Evolutionary conservation across 306 rosid species (phyloP).

Genomic region (Trichosanthes truncata): DNA sequence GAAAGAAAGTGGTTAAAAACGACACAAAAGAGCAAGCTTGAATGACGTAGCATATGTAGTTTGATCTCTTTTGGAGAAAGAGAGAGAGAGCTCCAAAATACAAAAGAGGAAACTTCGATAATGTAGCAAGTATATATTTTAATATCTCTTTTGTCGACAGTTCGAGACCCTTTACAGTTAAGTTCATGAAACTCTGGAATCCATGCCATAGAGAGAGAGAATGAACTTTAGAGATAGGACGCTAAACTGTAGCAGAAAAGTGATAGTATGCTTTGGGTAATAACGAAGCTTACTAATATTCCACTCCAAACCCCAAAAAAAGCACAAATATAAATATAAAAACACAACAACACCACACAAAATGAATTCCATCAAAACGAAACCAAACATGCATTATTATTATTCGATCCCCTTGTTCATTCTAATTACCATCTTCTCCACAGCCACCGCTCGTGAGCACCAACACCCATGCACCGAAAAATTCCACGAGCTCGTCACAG

Average conservation of each 20-base stretch:
- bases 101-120: background rate
- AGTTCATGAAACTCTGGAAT: too few relatives aligned
- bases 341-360: background rate
- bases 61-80: background rate
- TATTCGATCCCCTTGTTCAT: background rate
- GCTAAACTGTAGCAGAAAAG: background rate
- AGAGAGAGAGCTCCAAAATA: background rate
- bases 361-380: background rate
- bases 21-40: too few relatives aligned
- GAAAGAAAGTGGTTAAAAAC: too few relatives aligned
- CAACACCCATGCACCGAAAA: background rate
- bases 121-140: background rate
- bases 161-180: background rate
- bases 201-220: background rate
- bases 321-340: background rate
- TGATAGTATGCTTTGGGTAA: background rate
- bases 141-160: background rate
- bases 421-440: conserved; percentile 12
- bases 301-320: too few relatives aligned
- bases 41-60: too few relatives aligned
- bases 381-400: background rate
- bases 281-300: background rate
- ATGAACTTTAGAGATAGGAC: background rate
- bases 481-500: background rate
- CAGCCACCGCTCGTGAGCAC: background rate